Conservation (phyloP, 495 filamentous ascomycete genomes). For the Hypoxylon subgilvum region DNA sequence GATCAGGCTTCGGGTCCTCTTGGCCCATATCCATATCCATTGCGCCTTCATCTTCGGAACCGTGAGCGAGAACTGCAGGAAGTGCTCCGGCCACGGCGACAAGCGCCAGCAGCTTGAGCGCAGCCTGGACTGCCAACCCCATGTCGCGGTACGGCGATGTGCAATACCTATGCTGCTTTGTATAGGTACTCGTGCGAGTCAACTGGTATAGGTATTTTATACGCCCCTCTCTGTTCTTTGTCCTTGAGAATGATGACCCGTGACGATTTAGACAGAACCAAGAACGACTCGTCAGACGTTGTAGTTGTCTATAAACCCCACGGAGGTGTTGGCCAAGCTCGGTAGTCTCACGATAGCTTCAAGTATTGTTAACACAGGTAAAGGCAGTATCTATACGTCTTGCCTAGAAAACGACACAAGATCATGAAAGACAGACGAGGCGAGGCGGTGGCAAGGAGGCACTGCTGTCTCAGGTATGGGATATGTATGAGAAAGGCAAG, state of each 20-base stretch:
- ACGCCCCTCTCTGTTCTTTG: conserved; percentile 14
- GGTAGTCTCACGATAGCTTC: conserved; percentile 7
- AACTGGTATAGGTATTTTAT: conserved; percentile 5
- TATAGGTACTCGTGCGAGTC: conserved; percentile 1
- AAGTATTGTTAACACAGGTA: conserved; percentile 4
- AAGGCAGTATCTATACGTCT: not conserved
- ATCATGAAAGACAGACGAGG: conserved; percentile 10
- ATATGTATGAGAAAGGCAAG: not conserved
- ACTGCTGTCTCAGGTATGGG: conserved; percentile 20
- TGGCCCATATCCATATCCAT: conserved; percentile 51
- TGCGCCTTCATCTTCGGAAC: conserved; percentile 42
- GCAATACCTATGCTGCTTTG: conserved; percentile 1
- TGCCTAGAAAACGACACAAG: not conserved
- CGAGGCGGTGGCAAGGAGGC: conserved; percentile 8
- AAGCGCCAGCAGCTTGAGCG: conserved; percentile 38
- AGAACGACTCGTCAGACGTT: not conserved
- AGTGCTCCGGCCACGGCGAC: conserved; percentile 40
- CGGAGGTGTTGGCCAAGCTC: not conserved
- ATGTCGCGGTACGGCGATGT: conserved; percentile 20
- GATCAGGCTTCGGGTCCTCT: conserved; percentile 49
- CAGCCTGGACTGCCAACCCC: conserved; percentile 25
- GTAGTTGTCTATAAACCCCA: conserved; percentile 10
- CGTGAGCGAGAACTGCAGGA: conserved; percentile 51
- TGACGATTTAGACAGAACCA: conserved; percentile 1
- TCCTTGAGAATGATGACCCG: not conserved